Base-by-base conservation (phyloP, 1,284 basidiomycete species). In the Ceratorhiza oryzae-sativae region DNA sequence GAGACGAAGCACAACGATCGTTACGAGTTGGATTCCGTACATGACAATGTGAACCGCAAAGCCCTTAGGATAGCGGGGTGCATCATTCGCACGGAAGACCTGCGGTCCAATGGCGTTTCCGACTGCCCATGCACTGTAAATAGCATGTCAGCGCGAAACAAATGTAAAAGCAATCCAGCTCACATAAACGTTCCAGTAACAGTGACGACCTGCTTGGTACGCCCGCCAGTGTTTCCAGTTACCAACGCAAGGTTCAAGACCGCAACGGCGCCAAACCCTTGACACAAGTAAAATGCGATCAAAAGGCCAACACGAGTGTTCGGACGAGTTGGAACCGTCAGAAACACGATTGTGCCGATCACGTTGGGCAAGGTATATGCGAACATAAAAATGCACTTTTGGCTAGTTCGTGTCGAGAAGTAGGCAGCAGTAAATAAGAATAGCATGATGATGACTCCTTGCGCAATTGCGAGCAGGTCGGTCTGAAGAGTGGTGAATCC, bases 21-120 rank as follows among this genome's bases (percentile, higher is more conserved):
- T 77, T 10, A 76, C 76, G 30, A 86, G 78, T 74, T 86, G 85
- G 30, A 86, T 75, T 27, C 80, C 83, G 73, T 86, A 86, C 70
- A 86, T 80, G 41, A 84, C 80, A 39, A 86, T 80, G 71, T 87
- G 86, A 0, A 80, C 83, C 36, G 84, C 78, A 74, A 86, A 86
- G 1, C 84, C 85, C 49, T 81, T 82, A 71, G 82, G 79, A 75
- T 86, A 86, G 30, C 83, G 81, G 25, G 85, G 85, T 0, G 77
- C 76, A 75, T 86, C 85, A 71, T 83, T 80, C 51, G 80, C 79
- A 36, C 81, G 82, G 78, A 86, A 86, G 1, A 86, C 83, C 79
- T 85, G 84, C 3, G 84, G 83, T 3, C 84, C 83, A 74, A 85
- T 79, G 8, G 84, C 83, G 76, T 85, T 86, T 36, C 84, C 84